Percentiles rank a stretch among this genome's conserved stretches.
Evolutionary conservation across 164 flowering plant species (phyloP).

Genomic region (Nymphaea colorata): DNA sequence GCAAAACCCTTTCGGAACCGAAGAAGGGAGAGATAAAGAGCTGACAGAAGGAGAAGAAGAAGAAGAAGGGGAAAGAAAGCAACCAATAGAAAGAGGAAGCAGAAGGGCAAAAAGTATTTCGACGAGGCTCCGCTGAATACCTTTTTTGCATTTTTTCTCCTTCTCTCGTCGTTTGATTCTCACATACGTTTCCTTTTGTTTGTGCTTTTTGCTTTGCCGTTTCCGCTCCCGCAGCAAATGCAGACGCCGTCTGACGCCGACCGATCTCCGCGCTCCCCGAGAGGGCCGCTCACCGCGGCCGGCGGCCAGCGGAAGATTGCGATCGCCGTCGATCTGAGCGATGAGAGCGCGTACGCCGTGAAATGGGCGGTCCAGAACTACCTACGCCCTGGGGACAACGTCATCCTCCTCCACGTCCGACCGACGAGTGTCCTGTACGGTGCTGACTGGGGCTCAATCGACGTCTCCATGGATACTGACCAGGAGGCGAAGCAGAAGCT

Average conservation of each 20-base stretch:
- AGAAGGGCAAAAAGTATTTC: too few species aligned
- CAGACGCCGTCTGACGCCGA: constrained; percentile 1
- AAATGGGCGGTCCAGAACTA: neutral
- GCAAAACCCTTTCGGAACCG: too few species aligned
- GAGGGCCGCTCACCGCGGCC: constrained; percentile 30
- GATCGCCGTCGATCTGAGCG: neutral
- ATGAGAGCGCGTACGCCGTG: neutral
- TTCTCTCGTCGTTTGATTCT: too few species aligned
- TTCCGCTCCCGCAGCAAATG: neutral
- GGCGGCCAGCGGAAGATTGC: neutral
- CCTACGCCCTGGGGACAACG: constrained; percentile 4
- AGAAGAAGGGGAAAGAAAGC: too few species aligned
- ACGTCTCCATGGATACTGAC: constrained; percentile 1
- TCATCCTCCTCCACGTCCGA: constrained; percentile 43
- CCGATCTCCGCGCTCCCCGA: neutral
- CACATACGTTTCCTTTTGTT: too few species aligned
- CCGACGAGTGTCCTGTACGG: constrained; percentile 60
- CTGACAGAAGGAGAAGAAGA: too few species aligned
- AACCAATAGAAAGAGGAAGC: too few species aligned
- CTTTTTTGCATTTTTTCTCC: too few species aligned
- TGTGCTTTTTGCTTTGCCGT: too few species aligned
- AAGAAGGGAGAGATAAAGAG: too few species aligned
- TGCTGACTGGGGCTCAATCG: constrained; percentile 55
- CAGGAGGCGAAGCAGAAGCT: constrained; percentile 37
- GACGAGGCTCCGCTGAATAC: too few species aligned